Base-by-base conservation (phyloP, 2,329 filamentous ascomycete species). In the Fonsecaea monophora region DNA sequence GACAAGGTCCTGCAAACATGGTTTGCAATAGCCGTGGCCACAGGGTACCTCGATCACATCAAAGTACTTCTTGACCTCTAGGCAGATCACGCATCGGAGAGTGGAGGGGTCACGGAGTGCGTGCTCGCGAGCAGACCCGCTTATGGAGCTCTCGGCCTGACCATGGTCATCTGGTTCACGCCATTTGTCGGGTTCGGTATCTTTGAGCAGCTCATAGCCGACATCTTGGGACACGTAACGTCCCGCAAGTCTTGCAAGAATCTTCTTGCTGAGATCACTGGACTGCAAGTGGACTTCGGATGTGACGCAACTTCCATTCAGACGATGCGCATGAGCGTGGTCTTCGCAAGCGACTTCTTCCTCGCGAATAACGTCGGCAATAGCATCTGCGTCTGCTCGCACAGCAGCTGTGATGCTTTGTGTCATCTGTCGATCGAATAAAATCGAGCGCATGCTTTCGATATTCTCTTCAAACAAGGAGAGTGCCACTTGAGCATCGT, bases 11-110 rank as follows among this genome's bases (percentile, higher is more conserved):
- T 71, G 70, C 0, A 88, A 69, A 70, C 87, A 89, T 0, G 68
- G 68, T 0, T 73, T 73, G 70, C 86, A 89, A 73, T 87, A 89
- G 2, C 79, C 71, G 68, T 89, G 84, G 0, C 67, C 48, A 65
- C 77, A 80, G 2, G 74, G 69, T 2, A 73, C 69, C 15, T 72
- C 65, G 1, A 70, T 63, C 4, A 76, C 67, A 21, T 75, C 73
- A 59, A 71, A 72, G 62, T 74, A 76, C 8, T 71, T 70, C 32
- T 72, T 73, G 25, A 71, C 64, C 30, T 78, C 76, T 13, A 62
- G 55, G 66, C 77, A 79, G 10, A 70, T 71, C 13, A 73, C 63
- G 58, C 76, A 77, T 8, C 10, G 18, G 25, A 66, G 42, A n/a
- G 58, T 54, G 35, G 15, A 9, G 6, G 12, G 50, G 9, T 48